A percentile compares a stretch with the other conserved stretches of the same genome.
phyloP scores from a whole-genome alignment of 2,329 filamentous ascomycete genomes.

The Chalara sp. region DNA sequence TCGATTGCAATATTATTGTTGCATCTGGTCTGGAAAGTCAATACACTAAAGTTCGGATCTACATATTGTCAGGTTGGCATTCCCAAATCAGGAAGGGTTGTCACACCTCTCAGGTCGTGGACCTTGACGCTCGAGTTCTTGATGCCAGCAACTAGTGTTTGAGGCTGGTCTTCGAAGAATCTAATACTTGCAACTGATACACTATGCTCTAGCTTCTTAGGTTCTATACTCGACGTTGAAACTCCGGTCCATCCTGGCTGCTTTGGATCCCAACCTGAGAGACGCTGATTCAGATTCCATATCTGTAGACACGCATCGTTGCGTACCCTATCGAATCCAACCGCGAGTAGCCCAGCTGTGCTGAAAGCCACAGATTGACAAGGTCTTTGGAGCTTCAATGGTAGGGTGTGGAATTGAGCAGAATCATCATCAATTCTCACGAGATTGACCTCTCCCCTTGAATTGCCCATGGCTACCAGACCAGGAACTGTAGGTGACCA shows the following conservation, averaged over 20 bases:
- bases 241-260: slow-evolving; percentile 36
- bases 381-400: slow-evolving; percentile 67
- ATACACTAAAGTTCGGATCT: slow-evolving; percentile 44
- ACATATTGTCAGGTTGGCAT: slow-evolving; percentile 9
- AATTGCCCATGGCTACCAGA: slow-evolving; percentile 68
- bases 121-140: slow-evolving; percentile 69
- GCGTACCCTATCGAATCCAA: slow-evolving; percentile 72
- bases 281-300: slow-evolving; percentile 64
- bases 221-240: slow-evolving; percentile 30
- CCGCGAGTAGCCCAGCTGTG: slow-evolving; percentile 63
- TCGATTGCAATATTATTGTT: slow-evolving; percentile 72
- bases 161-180: slow-evolving; percentile 72
- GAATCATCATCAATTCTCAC: slow-evolving; percentile 65
- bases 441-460: slow-evolving; percentile 68
- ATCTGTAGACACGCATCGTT: slow-evolving; percentile 79
- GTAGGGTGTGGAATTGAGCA: slow-evolving; percentile 58
- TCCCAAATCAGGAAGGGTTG: not conserved
- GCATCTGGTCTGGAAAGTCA: slow-evolving; percentile 58
- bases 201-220: slow-evolving; percentile 54
- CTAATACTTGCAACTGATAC: slow-evolving; percentile 77
- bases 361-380: slow-evolving; percentile 81
- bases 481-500: slow-evolving; percentile 58
- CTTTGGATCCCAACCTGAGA: slow-evolving; percentile 41
- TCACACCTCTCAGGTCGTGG: slow-evolving; percentile 67
- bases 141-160: slow-evolving; percentile 69